phyloP scores from a whole-genome alignment of 164 flowering plant species.

The Buxus sempervirens region DNA sequence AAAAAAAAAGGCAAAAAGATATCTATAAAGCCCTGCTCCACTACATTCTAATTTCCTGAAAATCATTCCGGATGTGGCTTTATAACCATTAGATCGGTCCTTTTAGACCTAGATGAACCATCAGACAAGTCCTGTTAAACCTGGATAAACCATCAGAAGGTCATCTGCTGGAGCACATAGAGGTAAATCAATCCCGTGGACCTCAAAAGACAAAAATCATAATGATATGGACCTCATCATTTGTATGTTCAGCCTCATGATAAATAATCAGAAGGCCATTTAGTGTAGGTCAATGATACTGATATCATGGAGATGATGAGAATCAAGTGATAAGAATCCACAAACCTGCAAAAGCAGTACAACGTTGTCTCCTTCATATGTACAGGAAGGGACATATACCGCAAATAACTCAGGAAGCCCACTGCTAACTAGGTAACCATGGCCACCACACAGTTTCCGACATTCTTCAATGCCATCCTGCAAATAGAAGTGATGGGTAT shows the following conservation, averaged over 20 bases:
- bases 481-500: slow-evolving; percentile 10
- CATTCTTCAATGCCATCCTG: slow-evolving; percentile 99
- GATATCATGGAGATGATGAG: neutral
- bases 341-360: slow-evolving; percentile 88
- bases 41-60: neutral
- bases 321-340: neutral
- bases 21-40: neutral
- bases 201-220: no score
- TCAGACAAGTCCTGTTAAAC: no score
- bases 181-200: no score
- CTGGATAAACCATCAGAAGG: no score
- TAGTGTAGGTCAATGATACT: no score
- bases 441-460: slow-evolving; percentile 96
- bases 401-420: slow-evolving; percentile 99
- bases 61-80: neutral
- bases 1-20: neutral
- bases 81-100: no score
- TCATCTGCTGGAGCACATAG: no score
- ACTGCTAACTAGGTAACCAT: slow-evolving; percentile 90
- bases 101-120: no score
- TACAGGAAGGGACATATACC: slow-evolving; percentile 96
- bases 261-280: no score
- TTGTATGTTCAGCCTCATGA: no score
- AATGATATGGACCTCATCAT: no score
- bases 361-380: slow-evolving; percentile 95